These are phyloP conservation scores for Hypoxylon subgilvum DNA, from an alignment of 495 filamentous ascomycete genomes.

Conservation along the genomic window DNA sequence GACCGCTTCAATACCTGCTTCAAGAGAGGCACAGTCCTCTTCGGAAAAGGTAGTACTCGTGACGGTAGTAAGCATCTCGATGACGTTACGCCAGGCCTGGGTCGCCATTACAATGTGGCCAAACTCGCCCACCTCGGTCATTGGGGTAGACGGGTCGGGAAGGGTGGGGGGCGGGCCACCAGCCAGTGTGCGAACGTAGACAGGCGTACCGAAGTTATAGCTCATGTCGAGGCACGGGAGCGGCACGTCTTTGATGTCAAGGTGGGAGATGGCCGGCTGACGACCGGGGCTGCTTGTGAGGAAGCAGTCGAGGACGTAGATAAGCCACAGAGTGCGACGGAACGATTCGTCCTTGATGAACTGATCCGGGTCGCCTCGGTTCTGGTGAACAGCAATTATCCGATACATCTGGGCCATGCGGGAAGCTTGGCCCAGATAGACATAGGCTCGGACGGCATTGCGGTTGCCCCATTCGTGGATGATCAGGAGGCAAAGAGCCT, in stretches of 20 bases:
- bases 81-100: conserved; percentile 58
- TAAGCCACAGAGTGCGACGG: conserved; percentile 58
- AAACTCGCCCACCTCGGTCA: conserved; percentile 56
- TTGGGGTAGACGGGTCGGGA: conserved; percentile 39
- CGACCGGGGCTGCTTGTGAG: conserved; percentile 61
- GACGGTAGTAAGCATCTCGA: conserved; percentile 58
- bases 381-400: conserved; percentile 53
- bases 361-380: conserved; percentile 51
- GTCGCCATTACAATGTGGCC: conserved; percentile 59
- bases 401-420: conserved; percentile 61
- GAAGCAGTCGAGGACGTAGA: conserved; percentile 60
- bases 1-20: conserved; percentile 53
- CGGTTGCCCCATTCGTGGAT: conserved; percentile 60
- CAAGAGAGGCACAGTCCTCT: conserved; percentile 49
- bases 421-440: conserved; percentile 58
- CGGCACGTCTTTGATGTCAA: conserved; percentile 54
- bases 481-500: conserved; percentile 57
- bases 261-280: conserved; percentile 53
- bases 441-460: conserved; percentile 59
- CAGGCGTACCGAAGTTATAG: conserved; percentile 57
- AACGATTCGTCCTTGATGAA: conserved; percentile 60
- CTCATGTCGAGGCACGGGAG: conserved; percentile 58
- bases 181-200: conserved; percentile 52
- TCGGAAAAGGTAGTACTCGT: conserved; percentile 53
- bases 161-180: conserved; percentile 46